Base-by-base conservation (phyloP, 2,329 filamentous ascomycete species). In the Xylariaceae sp. region DNA sequence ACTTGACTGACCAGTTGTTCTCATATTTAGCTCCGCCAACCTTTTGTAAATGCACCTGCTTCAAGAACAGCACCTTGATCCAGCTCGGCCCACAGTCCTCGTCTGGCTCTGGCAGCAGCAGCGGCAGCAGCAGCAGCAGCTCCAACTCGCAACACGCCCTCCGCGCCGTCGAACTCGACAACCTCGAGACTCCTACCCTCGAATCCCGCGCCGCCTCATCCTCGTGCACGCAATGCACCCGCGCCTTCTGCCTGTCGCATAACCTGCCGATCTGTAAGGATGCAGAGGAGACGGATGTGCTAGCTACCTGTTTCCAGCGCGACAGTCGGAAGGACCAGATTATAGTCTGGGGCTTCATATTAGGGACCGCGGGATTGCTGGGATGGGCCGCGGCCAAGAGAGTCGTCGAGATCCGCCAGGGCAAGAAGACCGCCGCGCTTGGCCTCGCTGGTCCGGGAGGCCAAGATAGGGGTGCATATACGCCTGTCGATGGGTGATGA, bases 31-130 rank as follows among this genome's bases (percentile, higher is more conserved):
- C 74, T 24, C 73, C 78, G 33, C 79, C 78, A 15, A 78, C 76
- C 2, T 84, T 83, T 60, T 84, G 80, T 71, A 84, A 84, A 71
- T 84, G 80, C 66, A 83, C 78, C 52, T 84, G 80, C 66, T 81
- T 81, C 67, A 78, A 77, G 53, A 83, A 84, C 67, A 81, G 76
- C 69, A 83, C 79, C 50, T 81, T 84, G 55, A 81, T 84, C 56
- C 71, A 75, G 12, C 71, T 83, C 9, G 75, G 71, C n/a, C 71
- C 74, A 3, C 63, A 69, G 44, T 54, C 63, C 39, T 60, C 46
- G 40, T 52, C 40, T 49, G 54, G 50, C 48, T 53, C 43, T 44
- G 52, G 55, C 38, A 50, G 46, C 39, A 44, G 52, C 28, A 49
- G 40, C 28, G 28, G 44, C 13, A 41, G 9, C 31, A 9, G 9